Base-by-base conservation (phyloP, 306 rosid species). In the Rubus parviflorus region DNA sequence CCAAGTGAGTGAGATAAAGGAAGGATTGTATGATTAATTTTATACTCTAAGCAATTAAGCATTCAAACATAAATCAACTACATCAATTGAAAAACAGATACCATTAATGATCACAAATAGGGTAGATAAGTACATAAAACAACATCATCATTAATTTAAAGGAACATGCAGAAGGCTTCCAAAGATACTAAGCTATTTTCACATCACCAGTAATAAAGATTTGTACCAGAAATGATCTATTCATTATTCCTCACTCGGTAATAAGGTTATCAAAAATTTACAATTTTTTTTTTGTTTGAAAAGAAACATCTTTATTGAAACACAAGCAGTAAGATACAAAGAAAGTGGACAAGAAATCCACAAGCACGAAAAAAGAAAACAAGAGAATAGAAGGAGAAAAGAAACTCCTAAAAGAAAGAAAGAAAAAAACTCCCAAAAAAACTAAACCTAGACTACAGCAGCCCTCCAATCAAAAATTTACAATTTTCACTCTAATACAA, bases 121-220 rank as follows among this genome's bases (percentile, higher is more conserved):
- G 6, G 63, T 71, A 71, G 63, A 54, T 35, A 70, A 35, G 30
- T 35, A 37, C 45, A 47, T 11, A 40, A 22, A n/a, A 13, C 8
- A 57, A 11, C 20, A 7, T 45, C 58, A 47, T 75, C 13, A 47
- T 47, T 75, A 17, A 62, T 12, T 13, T 75, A n/a, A 68, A 77
- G 64, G 76, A 74, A 35, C 14, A 51, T 23, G 25, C 22, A 68
- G 43, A 61, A 60, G 40, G 70, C 65, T 67, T 51, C 61, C 49
- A 48, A 57, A 66, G 38, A 66, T 11, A 65, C 48, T 41, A 78
- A 1, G 7, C 10, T 12, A 25, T 62, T 53, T 61, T 64, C 35
- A 17, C 17, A 62, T 53, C 47, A 3, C 17, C 61, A 77, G 41
- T 51, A 61, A 76, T 45, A 53, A 20, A 61, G 12, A 38, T 38